A percentile compares a stretch with the other conserved stretches of the same genome.
Evolutionary conservation across 331 rosid species (phyloP).

Genomic region (Pyracantha coccinea): DNA sequence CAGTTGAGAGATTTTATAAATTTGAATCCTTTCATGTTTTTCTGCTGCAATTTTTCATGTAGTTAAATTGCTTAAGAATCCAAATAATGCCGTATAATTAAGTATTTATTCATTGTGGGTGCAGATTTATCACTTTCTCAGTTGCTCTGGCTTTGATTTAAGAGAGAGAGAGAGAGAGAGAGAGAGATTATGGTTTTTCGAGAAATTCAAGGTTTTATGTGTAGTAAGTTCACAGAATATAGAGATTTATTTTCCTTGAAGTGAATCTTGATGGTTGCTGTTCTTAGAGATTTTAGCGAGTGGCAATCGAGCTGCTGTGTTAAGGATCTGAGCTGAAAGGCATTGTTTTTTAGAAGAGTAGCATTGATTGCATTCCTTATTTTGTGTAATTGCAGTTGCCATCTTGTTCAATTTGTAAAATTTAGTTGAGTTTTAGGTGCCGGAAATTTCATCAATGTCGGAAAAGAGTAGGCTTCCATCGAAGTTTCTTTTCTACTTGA

Average conservation of each 20-base stretch:
- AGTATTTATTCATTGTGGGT: neutral
- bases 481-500: slow-evolving; percentile 51
- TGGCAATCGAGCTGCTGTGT: slow-evolving; percentile 15
- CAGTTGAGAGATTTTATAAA: slow-evolving; percentile 10
- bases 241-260: neutral
- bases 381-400: neutral
- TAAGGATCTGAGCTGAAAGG: neutral
- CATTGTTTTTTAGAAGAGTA: neutral
- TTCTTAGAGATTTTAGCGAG: neutral
- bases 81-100: neutral
- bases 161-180: neutral
- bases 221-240: neutral
- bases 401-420: slow-evolving; percentile 14
- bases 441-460: slow-evolving; percentile 42
- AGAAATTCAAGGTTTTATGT: slow-evolving; percentile 16
- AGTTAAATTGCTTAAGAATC: neutral
- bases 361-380: neutral
- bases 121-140: slow-evolving; percentile 12
- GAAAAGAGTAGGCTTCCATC: slow-evolving; percentile 62
- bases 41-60: neutral
- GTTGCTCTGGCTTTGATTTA: neutral
- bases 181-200: slow-evolving; percentile 12
- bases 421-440: slow-evolving; percentile 1
- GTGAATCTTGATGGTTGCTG: neutral
- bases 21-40: neutral